phyloP scores from a whole-genome alignment of 164 flowering plant species.

The Umbellularia californica region DNA sequence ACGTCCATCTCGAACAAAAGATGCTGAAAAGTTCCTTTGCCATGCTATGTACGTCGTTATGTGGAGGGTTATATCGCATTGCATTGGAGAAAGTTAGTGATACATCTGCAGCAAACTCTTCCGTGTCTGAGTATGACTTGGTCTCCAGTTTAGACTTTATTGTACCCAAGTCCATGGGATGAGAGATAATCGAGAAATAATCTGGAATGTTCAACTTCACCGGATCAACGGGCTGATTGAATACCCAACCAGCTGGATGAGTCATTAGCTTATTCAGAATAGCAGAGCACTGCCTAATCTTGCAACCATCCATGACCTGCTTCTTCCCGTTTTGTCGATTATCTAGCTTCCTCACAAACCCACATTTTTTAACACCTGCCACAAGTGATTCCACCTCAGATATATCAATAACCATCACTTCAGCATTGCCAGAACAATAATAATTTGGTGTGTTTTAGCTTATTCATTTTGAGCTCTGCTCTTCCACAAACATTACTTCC shows the following conservation, averaged over 20 bases:
- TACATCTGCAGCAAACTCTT: constrained; percentile 77
- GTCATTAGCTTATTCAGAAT: constrained; percentile 53
- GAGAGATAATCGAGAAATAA: constrained; percentile 53
- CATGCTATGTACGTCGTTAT: constrained; percentile 44
- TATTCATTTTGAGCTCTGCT: too few species aligned
- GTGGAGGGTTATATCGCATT: constrained; percentile 72
- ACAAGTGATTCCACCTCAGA: constrained; percentile 4
- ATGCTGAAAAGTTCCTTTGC: constrained; percentile 42
- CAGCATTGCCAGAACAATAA: neutral
- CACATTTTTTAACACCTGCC: constrained; percentile 34
- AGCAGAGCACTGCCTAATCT: constrained; percentile 38
- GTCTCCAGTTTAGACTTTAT: constrained; percentile 49
- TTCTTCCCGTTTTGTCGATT: constrained; percentile 33
- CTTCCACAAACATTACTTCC: too few species aligned
- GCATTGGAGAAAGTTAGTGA: constrained; percentile 86
- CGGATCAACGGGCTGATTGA: constrained; percentile 76
- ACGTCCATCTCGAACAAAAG: constrained; percentile 54
- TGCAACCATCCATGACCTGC: constrained; percentile 45
- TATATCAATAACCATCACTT: neutral
- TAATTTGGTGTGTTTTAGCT: too few species aligned
- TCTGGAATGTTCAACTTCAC: constrained; percentile 59
- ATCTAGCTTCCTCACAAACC: constrained; percentile 22
- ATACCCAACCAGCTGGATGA: constrained; percentile 48
- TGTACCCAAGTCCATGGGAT: constrained; percentile 95
- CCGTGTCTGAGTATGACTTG: constrained; percentile 31